A percentile compares a stretch with the other conserved stretches of the same genome.
Conservation (phyloP, 1,284 basidiomycete genomes). For the Hemileia vastatrix region DNA sequence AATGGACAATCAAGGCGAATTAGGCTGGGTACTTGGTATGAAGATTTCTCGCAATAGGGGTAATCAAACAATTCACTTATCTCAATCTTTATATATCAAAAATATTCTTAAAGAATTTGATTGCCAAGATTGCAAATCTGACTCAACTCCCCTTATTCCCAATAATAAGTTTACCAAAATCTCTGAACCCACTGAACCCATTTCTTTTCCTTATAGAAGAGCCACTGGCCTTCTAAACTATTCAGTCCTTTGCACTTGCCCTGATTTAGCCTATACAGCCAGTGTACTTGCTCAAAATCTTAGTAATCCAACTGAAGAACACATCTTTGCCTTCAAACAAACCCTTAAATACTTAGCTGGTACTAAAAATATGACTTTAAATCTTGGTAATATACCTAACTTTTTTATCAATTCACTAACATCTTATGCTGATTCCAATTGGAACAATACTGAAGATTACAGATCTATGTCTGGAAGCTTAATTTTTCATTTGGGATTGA, state of each 20-base stretch:
- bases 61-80: background rate
- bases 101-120: background rate
- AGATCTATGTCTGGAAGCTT: too few relatives aligned
- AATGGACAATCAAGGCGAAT: slow-evolving; percentile 7
- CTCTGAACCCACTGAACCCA: background rate
- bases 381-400: too few relatives aligned
- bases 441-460: too few relatives aligned
- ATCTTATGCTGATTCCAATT: too few relatives aligned
- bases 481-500: too few relatives aligned
- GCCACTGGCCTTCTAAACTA: slow-evolving; percentile 1
- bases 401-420: too few relatives aligned
- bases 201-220: background rate
- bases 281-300: background rate
- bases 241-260: slow-evolving; percentile 8
- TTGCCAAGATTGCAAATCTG: background rate
- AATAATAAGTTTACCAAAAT: background rate
- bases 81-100: background rate
- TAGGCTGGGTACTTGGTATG: slow-evolving; percentile 1
- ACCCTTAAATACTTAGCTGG: background rate
- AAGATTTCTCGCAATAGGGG: too few relatives aligned
- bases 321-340: background rate
- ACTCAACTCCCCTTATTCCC: background rate
- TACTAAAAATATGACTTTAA: background rate
- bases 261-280: slow-evolving; percentile 1
- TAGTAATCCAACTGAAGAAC: background rate